A percentile compares a stretch with the other conserved stretches of the same genome.
phyloP scores from a whole-genome alignment of 1,284 basidiomycete genomes.

The Cystobasidium sp. region DNA sequence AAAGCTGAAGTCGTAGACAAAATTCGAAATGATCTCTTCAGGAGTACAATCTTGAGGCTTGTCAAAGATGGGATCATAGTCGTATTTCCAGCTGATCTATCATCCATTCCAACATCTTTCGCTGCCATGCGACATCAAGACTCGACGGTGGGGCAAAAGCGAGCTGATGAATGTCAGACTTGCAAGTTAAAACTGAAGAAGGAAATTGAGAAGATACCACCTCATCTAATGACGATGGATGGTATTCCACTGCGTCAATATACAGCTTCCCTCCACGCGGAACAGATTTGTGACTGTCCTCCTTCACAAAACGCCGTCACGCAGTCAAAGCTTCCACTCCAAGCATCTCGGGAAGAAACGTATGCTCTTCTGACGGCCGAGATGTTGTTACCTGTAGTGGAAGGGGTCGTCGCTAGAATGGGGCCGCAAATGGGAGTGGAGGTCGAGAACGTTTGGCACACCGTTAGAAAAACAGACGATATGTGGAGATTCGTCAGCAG shows the following conservation, averaged over 20 bases:
- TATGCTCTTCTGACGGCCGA: conserved; percentile 24
- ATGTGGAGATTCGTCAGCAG: conserved; percentile 26
- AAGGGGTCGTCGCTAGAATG: conserved; percentile 2
- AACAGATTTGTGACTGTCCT: neutral
- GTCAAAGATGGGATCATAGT: conserved; percentile 26
- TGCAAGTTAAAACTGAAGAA: neutral
- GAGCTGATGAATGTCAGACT: neutral
- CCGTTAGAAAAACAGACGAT: conserved; percentile 25
- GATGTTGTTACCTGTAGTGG: conserved; percentile 10
- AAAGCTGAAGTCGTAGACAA: neutral
- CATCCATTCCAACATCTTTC: neutral
- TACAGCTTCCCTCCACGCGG: neutral
- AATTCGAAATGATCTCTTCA: conserved; percentile 29
- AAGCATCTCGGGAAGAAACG: conserved; percentile 10
- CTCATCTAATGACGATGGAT: conserved; percentile 6
- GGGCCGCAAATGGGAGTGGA: neutral
- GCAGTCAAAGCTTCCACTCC: neutral
- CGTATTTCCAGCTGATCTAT: conserved; percentile 9
- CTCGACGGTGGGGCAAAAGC: neutral
- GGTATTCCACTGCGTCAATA: conserved; percentile 1
- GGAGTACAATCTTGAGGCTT: conserved; percentile 23
- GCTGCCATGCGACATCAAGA: neutral
- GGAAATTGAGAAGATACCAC: conserved; percentile 1
- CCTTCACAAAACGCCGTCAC: neutral
- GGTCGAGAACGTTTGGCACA: conserved; percentile 12